phyloP scores from a whole-genome alignment of 2,329 filamentous ascomycete species.

The Rhytidhysteron rufulum region DNA sequence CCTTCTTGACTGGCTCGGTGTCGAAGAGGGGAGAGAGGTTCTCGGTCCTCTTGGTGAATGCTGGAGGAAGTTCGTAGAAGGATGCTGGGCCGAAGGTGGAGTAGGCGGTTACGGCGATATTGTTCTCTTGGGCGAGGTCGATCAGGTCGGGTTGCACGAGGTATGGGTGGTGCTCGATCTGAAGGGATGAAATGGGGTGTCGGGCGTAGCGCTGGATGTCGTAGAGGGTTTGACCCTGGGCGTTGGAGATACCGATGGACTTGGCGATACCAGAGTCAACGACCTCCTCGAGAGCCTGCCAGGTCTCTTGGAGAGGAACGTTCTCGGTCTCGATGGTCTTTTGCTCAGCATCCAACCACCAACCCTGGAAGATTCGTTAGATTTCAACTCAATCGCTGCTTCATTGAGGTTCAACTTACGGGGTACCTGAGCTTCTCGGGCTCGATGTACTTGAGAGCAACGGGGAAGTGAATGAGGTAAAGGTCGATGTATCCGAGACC shows the following conservation, averaged over 20 bases:
- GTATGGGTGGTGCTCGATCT: constrained; percentile 19
- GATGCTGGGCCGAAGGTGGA: constrained; percentile 44
- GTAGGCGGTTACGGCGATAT: constrained; percentile 17
- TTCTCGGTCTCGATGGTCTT: constrained; percentile 12
- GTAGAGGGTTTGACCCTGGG: constrained; percentile 39
- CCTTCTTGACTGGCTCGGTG: constrained; percentile 58
- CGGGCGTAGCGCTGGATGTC: constrained; percentile 47
- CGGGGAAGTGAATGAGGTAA: constrained; percentile 83
- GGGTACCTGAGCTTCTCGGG: constrained; percentile 42
- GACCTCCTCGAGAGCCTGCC: constrained; percentile 28
- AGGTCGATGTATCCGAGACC: constrained; percentile 85
- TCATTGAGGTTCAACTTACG: constrained; percentile 7
- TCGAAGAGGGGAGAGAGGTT: constrained; percentile 66
- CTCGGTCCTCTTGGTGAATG: constrained; percentile 62
- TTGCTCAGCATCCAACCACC: constrained; percentile 53
- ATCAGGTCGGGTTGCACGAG: constrained; percentile 14
- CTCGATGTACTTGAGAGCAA: constrained; percentile 79
- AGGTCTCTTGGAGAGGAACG: constrained; percentile 28
- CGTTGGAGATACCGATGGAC: constrained; percentile 34
- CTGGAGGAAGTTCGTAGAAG: constrained; percentile 66
- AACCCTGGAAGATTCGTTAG: constrained; percentile 9
- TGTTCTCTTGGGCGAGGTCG: constrained; percentile 14
- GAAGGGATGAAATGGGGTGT: constrained; percentile 13
- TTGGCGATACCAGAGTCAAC: constrained; percentile 49
- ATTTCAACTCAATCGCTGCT: background rate